Evolutionary conservation across 495 filamentous ascomycete genomes (phyloP), one percentile per base, ranked within the genome.

Genomic region (Pyronema omphalodes): DNA sequence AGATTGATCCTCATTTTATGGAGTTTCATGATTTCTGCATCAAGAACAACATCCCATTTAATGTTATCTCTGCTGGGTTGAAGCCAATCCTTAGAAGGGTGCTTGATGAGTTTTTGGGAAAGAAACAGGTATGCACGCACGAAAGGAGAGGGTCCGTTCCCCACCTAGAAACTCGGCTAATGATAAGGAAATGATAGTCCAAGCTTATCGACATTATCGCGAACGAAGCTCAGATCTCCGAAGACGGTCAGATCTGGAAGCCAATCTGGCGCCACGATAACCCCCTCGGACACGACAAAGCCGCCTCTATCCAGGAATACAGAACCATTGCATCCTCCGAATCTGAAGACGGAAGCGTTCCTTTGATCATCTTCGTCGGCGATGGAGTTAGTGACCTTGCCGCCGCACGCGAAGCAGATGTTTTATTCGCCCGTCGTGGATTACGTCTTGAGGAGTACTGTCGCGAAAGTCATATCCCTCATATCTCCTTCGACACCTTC

Each of bases 301-400:
- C 78, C 1, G 65, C 75, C 6, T 80, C 75, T 0, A 76, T 86
- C 39, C 71, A 75, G 51, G 78, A 82, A 56, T 79, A 74, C 45
- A 73, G 79, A 6, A 63, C 59, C 9, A 65, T 70, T 37, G 81
- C 79, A 0, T 69, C 73, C 37, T 64, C 74, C 6, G 66, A 70
- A 46, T 74, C 71, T 50, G 72, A 73, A 0, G 75, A 82, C 36
- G 77, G 74, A 48, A 76, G 79, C 11, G 75, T 83, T 44, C 83
- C 83, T 6, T 71, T 82, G 0, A 79, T 86, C 55, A 69, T 86
- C 40, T 88, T 86, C 65, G 83, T 86, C 57, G 82, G 83, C 49
- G 83, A 86, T 65, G 83, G 83, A 1, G 80, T 88, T 12, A 83
- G 80, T 6, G 83, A 86, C 59, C 75, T 86, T 7, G 74, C 83